Evolutionary conservation across 257 asterid species (phyloP), one percentile per base, ranked within the genome.

Genomic region (Lithospermum erythrorhizon): DNA sequence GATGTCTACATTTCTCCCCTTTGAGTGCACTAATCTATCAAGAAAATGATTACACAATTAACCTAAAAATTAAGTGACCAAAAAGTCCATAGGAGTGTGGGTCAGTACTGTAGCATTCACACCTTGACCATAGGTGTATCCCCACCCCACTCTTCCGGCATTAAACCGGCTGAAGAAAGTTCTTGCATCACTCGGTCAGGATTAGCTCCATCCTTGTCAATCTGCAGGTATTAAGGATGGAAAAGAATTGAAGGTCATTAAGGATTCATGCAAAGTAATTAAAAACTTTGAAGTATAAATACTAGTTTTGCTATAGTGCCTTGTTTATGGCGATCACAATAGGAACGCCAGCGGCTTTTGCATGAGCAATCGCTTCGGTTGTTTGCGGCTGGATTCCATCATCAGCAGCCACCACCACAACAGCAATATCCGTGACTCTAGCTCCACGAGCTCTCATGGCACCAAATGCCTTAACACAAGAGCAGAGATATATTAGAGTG

Each of bases 371-470:
- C 57, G 99, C 99, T 77, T 93, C 99, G 61, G 61, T 82, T 65
- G 99, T 89, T 79, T 93, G 97, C 72, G 99, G 99, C 54, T 82
- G 82, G 58, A 93, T 87, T 55, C 99, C 99, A 30, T 93, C 99
- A 83, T 89, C 99, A 62, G 97, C 99, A 61, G 99, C 99, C 62
- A 93, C 99, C 59, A 93, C 99, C 53, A 93, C 85, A 64, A 93
- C 75, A 64, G 87, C 99, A 69, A 93, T 93, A 63, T 93, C 99
- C 14, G 99, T 93, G 59, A 93, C 99, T 74, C 97, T 83, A 18
- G 99, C 95, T 71, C 99, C 97, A 59, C 97, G 99, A 57, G 99
- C 99, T 78, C 99, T 80, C 97, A 93, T 93, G 55, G 97, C 97
- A 67, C 97, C 97, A 76, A 93, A 93, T 58, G 99, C 99, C 97